These are phyloP conservation scores for Talaromyces sp. DNA, from an alignment of 2,329 filamentous ascomycete species.

Conservation along the genomic window DNA sequence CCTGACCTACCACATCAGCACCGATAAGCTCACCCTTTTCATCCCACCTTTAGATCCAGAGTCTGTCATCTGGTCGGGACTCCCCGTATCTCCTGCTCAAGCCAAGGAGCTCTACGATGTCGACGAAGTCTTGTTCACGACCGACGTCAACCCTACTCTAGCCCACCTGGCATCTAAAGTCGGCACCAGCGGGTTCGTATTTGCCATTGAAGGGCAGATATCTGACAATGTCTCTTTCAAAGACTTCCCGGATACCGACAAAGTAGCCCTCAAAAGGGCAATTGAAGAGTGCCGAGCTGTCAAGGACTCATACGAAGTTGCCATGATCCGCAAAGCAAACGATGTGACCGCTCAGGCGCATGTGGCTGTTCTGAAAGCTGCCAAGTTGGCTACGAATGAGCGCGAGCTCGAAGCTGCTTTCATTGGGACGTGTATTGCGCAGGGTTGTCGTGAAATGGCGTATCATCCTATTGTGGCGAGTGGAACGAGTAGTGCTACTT, in stretches of 20 bases:
- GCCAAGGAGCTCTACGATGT: conserved; percentile 75
- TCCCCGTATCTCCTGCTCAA: conserved; percentile 73
- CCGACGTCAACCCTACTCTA: conserved; percentile 71
- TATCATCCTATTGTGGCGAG: conserved; percentile 87
- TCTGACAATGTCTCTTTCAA: conserved; percentile 68
- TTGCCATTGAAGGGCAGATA: conserved; percentile 74
- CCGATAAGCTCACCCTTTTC: conserved; percentile 74
- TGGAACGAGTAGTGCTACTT: conserved; percentile 73
- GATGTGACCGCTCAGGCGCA: conserved; percentile 75
- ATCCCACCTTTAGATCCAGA: conserved; percentile 86
- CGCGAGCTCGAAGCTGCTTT: conserved; percentile 79
- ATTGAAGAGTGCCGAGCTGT: conserved; percentile 77
- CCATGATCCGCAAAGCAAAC: conserved; percentile 75
- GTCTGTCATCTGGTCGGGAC: conserved; percentile 86
- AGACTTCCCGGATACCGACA: conserved; percentile 63
- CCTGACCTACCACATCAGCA: conserved; percentile 73
- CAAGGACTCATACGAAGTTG: conserved; percentile 83
- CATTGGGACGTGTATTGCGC: conserved; percentile 65
- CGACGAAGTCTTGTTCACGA: conserved; percentile 69
- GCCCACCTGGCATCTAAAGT: conserved; percentile 44
- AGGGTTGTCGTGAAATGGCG: conserved; percentile 71
- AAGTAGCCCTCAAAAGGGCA: conserved; percentile 58
- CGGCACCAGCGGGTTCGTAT: conserved; percentile 54
- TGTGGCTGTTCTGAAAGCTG: conserved; percentile 62
- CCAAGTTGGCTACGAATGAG: conserved; percentile 67